A percentile compares a stretch with the other conserved stretches of the same genome.
These are phyloP conservation scores for Ettlia oleoabundans DNA, from an alignment of 139 green algal genomes.

Conservation along the genomic window DNA sequence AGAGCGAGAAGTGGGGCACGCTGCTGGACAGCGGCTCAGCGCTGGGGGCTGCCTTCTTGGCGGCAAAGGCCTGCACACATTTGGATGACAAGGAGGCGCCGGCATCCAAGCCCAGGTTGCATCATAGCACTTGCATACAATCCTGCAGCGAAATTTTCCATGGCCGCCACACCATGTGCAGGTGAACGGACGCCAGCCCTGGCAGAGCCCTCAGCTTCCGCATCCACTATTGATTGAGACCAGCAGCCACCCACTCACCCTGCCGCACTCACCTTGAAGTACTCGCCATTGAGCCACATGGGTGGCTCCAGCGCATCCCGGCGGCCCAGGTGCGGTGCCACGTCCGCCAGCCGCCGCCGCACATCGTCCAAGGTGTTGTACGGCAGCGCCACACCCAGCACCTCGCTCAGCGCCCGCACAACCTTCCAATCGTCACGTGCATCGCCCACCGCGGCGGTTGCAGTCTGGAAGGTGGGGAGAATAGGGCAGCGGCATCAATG, in stretches of 20 bases:
- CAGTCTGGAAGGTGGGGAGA: constrained; percentile 44
- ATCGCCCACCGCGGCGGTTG: constrained; percentile 75
- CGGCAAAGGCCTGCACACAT: constrained; percentile 36
- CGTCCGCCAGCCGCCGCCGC: constrained; percentile 75
- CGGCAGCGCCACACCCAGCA: constrained; percentile 80
- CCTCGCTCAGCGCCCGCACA: constrained; percentile 84
- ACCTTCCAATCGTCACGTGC: constrained; percentile 97
- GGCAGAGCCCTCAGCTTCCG: too few relatives aligned
- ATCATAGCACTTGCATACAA: too few relatives aligned
- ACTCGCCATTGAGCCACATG: constrained; percentile 91
- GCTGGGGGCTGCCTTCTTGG: constrained; percentile 18
- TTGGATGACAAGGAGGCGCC: neutral
- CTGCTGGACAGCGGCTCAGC: constrained; percentile 62
- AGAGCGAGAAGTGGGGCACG: constrained; percentile 86
- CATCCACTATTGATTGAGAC: neutral
- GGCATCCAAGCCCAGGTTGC: too few relatives aligned
- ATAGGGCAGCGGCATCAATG: too few relatives aligned
- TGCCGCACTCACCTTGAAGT: constrained; percentile 63
- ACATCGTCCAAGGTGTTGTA: constrained; percentile 85
- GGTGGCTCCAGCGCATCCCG: constrained; percentile 73
- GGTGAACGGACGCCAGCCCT: too few relatives aligned
- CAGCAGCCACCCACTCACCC: neutral
- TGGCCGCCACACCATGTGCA: too few relatives aligned
- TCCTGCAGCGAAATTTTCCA: too few relatives aligned
- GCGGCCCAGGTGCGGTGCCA: constrained; percentile 81